A percentile compares a stretch with the other conserved stretches of the same genome.
phyloP scores from a whole-genome alignment of 1,284 basidiomycete species.

The Cutaneotrichosporon sp. region DNA sequence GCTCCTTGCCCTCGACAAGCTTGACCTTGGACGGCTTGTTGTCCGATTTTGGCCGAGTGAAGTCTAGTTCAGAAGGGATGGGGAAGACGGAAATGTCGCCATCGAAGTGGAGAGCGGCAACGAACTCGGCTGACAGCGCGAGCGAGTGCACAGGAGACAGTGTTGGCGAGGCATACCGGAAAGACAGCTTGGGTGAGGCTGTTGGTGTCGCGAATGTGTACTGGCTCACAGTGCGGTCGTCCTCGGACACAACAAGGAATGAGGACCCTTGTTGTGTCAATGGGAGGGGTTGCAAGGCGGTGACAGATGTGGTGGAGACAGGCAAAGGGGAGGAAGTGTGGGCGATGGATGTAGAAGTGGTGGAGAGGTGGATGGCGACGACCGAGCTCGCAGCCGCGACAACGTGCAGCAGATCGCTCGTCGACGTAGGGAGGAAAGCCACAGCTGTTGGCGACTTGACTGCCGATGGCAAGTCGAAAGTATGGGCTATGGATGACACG shows the following conservation, averaged over 20 bases:
- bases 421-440: constrained; percentile 34
- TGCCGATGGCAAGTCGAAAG: constrained; percentile 28
- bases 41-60: constrained; percentile 36
- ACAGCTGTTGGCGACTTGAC: constrained; percentile 29
- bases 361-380: constrained; percentile 29
- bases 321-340: constrained; percentile 39
- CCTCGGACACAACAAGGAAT: constrained; percentile 67
- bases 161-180: constrained; percentile 55
- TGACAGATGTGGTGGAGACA: constrained; percentile 41
- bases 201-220: constrained; percentile 56
- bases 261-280: constrained; percentile 29
- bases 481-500: constrained; percentile 28
- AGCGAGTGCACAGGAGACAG: constrained; percentile 62
- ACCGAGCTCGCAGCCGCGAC: constrained; percentile 33
- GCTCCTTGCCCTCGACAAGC: constrained; percentile 43
- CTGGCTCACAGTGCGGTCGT: constrained; percentile 64
- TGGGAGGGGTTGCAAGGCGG: constrained; percentile 36
- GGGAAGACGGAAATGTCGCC: constrained; percentile 64
- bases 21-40: constrained; percentile 35
- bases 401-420: constrained; percentile 30
- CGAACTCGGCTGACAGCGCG: constrained; percentile 51
- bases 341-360: constrained; percentile 26
- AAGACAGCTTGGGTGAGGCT: constrained; percentile 48
- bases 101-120: constrained; percentile 61
- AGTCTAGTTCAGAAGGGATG: constrained; percentile 55